phyloP scores from a whole-genome alignment of 176 grass and related monocot species.

The Ensete ventricosum region DNA sequence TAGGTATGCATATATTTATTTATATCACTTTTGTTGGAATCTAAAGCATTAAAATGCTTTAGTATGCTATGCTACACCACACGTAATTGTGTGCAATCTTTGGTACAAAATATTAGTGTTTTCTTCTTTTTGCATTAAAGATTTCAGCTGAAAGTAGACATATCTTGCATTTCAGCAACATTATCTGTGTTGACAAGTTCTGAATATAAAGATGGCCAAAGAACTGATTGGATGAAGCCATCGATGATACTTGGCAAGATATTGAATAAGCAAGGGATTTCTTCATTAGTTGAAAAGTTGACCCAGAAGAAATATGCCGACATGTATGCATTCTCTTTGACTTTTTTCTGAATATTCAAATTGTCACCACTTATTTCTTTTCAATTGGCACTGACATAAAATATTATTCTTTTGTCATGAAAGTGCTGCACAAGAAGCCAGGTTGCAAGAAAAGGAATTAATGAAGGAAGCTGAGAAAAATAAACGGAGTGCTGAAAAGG shows the following conservation, averaged over 20 bases:
- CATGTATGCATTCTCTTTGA: conserved; percentile 29
- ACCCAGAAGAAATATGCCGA: conserved; percentile 43
- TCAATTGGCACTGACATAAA: too few relatives aligned
- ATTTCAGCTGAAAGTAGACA: not conserved
- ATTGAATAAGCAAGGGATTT: conserved; percentile 58
- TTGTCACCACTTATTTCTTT: too few relatives aligned
- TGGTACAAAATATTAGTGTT: not conserved
- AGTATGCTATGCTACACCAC: too few relatives aligned
- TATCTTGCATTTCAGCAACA: not conserved
- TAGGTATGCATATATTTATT: too few relatives aligned
- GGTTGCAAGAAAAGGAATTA: conserved; percentile 40
- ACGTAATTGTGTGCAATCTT: not conserved
- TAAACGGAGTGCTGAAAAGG: conserved; percentile 29
- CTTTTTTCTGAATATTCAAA: not conserved
- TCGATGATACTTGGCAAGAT: conserved; percentile 47
- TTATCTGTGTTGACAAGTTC: conserved; percentile 39
- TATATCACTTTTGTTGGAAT: too few relatives aligned
- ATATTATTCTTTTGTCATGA: conserved; percentile 2
- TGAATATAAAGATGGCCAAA: conserved; percentile 24
- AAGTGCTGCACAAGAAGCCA: conserved; percentile 44
- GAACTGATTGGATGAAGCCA: conserved; percentile 27
- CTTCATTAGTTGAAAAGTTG: conserved; percentile 46
- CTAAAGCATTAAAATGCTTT: too few relatives aligned
- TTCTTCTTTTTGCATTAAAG: not conserved
- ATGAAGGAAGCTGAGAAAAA: conserved; percentile 37